Percentiles rank a stretch among this genome's conserved stretches.
phyloP scores from a whole-genome alignment of 2,329 filamentous ascomycete genomes.

The Fulvia fulva region DNA sequence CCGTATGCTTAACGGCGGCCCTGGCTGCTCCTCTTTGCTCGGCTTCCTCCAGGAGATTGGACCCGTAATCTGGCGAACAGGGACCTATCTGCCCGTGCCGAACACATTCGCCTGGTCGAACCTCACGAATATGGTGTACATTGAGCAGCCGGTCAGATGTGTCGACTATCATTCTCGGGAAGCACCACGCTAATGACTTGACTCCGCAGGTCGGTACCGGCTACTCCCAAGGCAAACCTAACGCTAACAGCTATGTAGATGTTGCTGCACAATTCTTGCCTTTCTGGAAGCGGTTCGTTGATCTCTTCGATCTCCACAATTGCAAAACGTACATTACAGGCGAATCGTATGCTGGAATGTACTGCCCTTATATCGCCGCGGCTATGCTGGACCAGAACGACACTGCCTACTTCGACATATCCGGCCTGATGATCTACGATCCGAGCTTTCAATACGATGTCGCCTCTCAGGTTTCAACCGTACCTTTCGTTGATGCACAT shows the following conservation, averaged over 20 bases:
- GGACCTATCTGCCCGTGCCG: slow-evolving; percentile 37
- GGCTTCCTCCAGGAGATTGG: slow-evolving; percentile 23
- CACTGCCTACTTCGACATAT: slow-evolving; percentile 33
- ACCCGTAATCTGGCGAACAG: slow-evolving; percentile 43
- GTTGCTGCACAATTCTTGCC: slow-evolving; percentile 40
- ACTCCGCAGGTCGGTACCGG: slow-evolving; percentile 38
- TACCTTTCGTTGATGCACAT: slow-evolving; percentile 16
- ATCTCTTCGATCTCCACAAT: slow-evolving; percentile 48
- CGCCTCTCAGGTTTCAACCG: slow-evolving; percentile 3
- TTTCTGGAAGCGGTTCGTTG: slow-evolving; percentile 50
- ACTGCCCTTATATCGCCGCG: slow-evolving; percentile 34
- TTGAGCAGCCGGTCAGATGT: slow-evolving; percentile 45
- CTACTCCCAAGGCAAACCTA: slow-evolving; percentile 41
- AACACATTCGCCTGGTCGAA: slow-evolving; percentile 52
- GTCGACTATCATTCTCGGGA: slow-evolving; percentile 31
- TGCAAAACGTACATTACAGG: slow-evolving; percentile 43
- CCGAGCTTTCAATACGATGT: slow-evolving; percentile 34
- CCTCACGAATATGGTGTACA: slow-evolving; percentile 72
- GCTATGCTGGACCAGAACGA: slow-evolving; percentile 30
- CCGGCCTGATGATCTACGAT: slow-evolving; percentile 33
- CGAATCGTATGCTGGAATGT: slow-evolving; percentile 23
- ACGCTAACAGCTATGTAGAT: slow-evolving; percentile 40
- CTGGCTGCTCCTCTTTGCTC: slow-evolving; percentile 22
- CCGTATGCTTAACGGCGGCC: slow-evolving; percentile 30
- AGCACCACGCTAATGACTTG: slow-evolving; percentile 37